Conservation (phyloP, 345 rosid species). For the Salix koriyanagi region DNA sequence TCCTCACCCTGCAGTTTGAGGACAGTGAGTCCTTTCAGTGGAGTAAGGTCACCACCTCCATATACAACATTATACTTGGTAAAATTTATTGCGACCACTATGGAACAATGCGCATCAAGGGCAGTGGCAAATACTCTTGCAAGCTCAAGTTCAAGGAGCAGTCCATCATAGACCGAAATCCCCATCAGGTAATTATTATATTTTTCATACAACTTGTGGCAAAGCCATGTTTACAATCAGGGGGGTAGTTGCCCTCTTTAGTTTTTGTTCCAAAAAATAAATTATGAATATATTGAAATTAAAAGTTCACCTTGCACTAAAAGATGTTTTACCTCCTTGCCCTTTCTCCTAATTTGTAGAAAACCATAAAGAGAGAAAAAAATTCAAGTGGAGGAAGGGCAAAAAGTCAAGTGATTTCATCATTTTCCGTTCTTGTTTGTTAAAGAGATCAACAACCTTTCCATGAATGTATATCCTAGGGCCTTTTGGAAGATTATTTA, state of each 20-base stretch:
- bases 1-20: slow-evolving; percentile 78
- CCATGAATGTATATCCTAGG: background rate
- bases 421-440: background rate
- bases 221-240: background rate
- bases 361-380: no score
- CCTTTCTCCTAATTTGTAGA: background rate
- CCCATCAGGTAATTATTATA: slow-evolving; percentile 69
- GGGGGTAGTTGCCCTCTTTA: background rate
- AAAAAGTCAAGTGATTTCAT: background rate
- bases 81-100: slow-evolving; percentile 95
- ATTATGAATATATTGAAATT: no score
- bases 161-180: slow-evolving; percentile 93
- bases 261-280: background rate
- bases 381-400: background rate
- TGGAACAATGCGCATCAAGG: slow-evolving; percentile 93
- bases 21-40: slow-evolving; percentile 88
- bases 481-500: background rate
- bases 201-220: background rate
- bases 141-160: slow-evolving; percentile 98
- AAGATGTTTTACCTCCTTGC: background rate
- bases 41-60: slow-evolving; percentile 99
- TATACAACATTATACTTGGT: slow-evolving; percentile 93
- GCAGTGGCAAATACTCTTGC: slow-evolving; percentile 81
- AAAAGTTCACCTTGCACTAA: background rate
- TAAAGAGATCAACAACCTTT: background rate